Base-by-base conservation (phyloP, 257 asterid genomes). In the Apocynum venetum region DNA sequence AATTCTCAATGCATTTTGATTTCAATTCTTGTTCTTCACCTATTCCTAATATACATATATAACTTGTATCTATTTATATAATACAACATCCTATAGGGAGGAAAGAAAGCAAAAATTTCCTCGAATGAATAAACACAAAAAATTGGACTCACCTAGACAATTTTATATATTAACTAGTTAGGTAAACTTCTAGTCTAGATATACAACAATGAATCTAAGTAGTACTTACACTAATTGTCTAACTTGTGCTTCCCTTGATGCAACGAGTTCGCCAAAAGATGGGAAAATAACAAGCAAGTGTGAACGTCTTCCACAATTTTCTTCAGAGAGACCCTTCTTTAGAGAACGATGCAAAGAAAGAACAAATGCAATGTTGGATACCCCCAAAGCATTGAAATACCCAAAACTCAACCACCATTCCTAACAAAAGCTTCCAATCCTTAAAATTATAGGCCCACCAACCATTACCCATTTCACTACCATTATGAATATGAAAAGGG, bases 201-300 rank as follows among this genome's bases (percentile, higher is more conserved):
- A 97, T 64, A 78, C 81, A 59, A 92, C 81, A 74, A 91, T 76
- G 63, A 90, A 91, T 84, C 89, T 90, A 60, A 93, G 94, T 75
- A 91, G 84, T 53, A 83, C 93, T 87, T 86, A 97, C 72, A 95
- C 97, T 79, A 89, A 86, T 82, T 88, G 97, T 84, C 97, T 87
- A 56, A 95, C 89, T 82, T 88, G 87, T 38, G 91, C 80, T 84
- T 91, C 97, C 90, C 99, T 91, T 79, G 99, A 91, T 79, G 88
- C 77, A 73, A 96, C 98, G 78, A 96, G 99, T 77, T 96, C 99
- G 85, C 98, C 89, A 51, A 96, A 88, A 60, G 98, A 83, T 76
- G 99, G 95, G 73, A 93, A 87, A 77, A 96, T 88, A 81, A 91
- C 91, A 83, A 96, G 87, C 84, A 96, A 88, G 87, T 96, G 99